Evolutionary conservation across 164 flowering plant genomes (phyloP), one percentile per base, ranked within the genome.

Genomic region (Aristolochia fimbriata): DNA sequence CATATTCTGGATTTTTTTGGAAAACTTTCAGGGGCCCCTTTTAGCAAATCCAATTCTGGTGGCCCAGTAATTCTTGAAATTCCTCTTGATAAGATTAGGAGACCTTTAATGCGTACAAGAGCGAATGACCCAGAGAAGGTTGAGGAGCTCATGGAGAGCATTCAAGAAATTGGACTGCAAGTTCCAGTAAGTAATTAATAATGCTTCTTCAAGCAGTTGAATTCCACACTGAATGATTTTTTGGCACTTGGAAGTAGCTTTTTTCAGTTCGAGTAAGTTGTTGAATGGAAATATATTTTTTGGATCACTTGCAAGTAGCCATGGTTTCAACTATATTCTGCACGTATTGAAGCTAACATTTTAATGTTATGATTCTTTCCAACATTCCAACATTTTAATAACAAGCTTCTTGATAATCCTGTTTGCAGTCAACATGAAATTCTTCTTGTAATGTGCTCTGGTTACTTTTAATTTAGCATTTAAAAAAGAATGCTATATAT

Each of bases 71-170:
- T 93, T 55, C 16, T 86, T 55, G 96, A 93, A 68, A 78, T 90
- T 70, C 99, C 99, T 1, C 68, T 90, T 9, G 84, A 83, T 57
- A 79, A 85, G 75, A 93, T 93, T 31, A 69, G 89, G 64, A 83
- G 97, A 50, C 99, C 97, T 1, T 67, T 93, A 21, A 80, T 85
- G 92, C 79, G 92, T 3, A 93, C 96, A 1, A 76, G 97, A 75
- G 63, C 83, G 3, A 93, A 90, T 61, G 96, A 93, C 62, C 95
- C 79, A 0, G 61, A 56, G 31, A 93, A 93, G 62, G 99, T 93
- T 53, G 67, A 88, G 75, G 88, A 90, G 6, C 92, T 93, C 68
- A 90, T 90, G 97, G 91, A 83, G 6, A 93, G 97, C 68, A 90
- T 93, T 47, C 43, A 57, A 33, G 73, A 82, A 67, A 90, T 93